A percentile compares a stretch with the other conserved stretches of the same genome.
These are phyloP conservation scores for Hemileccinum impolitum DNA, from an alignment of 768 basidiomycete genomes.

Conservation along the genomic window DNA sequence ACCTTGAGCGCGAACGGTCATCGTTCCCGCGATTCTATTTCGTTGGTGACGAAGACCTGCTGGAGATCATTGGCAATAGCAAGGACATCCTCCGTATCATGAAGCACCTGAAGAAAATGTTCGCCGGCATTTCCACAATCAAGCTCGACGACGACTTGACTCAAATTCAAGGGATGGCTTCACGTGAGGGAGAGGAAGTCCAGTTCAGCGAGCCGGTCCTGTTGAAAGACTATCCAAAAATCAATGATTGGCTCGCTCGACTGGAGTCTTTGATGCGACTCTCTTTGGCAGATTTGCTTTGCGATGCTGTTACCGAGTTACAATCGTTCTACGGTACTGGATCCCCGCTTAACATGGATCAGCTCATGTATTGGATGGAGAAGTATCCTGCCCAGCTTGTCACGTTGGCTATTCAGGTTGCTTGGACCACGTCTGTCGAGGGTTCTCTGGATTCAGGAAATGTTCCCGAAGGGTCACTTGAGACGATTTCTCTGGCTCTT, in stretches of 20 bases:
- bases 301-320: conserved; percentile 76
- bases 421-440: conserved; percentile 90
- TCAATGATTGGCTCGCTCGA: conserved; percentile 96
- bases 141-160: conserved; percentile 83
- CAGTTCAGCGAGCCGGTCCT: conserved; percentile 77
- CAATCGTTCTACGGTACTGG: conserved; percentile 74
- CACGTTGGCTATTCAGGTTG: conserved; percentile 91
- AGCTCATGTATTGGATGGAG: conserved; percentile 88
- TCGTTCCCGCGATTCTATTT: conserved; percentile 99
- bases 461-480: conserved; percentile 62
- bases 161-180: conserved; percentile 90
- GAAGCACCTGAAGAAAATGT: conserved; percentile 99
- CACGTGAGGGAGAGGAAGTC: conserved; percentile 94
- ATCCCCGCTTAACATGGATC: conserved; percentile 54
- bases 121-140: conserved; percentile 93
- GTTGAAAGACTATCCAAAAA: conserved; percentile 92
- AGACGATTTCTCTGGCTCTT: conserved; percentile 75
- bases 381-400: conserved; percentile 95
- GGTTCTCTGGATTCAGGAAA: conserved; percentile 52
- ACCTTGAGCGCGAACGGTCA: conserved; percentile 94
- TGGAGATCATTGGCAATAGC: conserved; percentile 99
- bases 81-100: conserved; percentile 97
- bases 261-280: conserved; percentile 91
- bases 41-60: conserved; percentile 96
- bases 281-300: conserved; percentile 80